A percentile compares a stretch with the other conserved stretches of the same genome.
Evolutionary conservation across 2,329 filamentous ascomycete species (phyloP).

Genomic region (Cryphonectria nitschkei): DNA sequence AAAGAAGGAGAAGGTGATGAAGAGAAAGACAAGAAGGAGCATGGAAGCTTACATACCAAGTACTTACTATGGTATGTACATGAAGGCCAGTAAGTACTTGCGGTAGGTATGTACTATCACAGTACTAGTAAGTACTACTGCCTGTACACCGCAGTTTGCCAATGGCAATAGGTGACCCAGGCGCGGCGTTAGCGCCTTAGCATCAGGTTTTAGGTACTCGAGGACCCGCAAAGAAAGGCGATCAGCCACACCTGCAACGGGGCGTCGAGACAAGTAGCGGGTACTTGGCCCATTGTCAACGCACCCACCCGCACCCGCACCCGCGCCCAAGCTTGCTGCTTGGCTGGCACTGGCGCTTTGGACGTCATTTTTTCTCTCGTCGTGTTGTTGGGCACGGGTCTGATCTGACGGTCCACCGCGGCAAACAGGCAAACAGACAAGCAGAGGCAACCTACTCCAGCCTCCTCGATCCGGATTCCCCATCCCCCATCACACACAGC

Average conservation of each 20-base stretch:
- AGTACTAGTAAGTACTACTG: background rate
- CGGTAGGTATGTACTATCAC: background rate
- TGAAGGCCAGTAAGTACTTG: background rate
- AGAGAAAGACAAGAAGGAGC: background rate
- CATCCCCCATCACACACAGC: background rate
- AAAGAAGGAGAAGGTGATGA: background rate
- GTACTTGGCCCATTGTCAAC: background rate
- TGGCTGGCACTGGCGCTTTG: background rate
- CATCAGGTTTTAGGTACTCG: background rate
- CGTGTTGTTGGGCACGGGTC: slow-evolving; percentile 1
- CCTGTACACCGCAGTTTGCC: background rate
- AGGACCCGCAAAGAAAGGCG: background rate
- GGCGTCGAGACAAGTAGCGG: background rate
- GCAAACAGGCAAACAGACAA: background rate
- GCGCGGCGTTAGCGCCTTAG: background rate
- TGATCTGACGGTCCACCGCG: background rate
- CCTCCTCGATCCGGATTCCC: background rate
- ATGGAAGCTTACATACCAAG: background rate
- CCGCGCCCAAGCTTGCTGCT: background rate
- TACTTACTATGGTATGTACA: background rate
- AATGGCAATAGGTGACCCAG: background rate
- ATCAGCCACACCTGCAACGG: background rate
- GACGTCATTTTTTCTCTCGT: slow-evolving; percentile 1
- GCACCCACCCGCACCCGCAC: background rate
- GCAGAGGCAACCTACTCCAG: slow-evolving; percentile 8